A percentile compares a stretch with the other conserved stretches of the same genome.
Conservation (phyloP, 2,329 filamentous ascomycete genomes). For the Fusarium continuum region DNA sequence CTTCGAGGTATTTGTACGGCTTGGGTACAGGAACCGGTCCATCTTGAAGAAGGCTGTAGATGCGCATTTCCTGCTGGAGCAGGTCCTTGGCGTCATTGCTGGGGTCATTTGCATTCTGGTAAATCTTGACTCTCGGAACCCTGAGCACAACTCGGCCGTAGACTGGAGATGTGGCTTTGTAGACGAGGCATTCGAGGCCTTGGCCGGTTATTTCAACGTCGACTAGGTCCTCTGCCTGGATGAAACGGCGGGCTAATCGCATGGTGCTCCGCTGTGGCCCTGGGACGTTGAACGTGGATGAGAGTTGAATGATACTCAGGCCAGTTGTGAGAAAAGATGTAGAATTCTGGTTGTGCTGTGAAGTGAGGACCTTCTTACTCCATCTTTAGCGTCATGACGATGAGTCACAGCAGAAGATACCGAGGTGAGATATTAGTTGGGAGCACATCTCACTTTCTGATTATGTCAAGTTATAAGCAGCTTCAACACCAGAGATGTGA, state of each 20-base stretch:
- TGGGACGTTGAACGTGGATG: too few species aligned
- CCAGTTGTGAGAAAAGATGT: too few species aligned
- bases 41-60: background rate
- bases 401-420: background rate
- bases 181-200: constrained; percentile 18
- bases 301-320: too few species aligned
- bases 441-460: too few species aligned
- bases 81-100: background rate
- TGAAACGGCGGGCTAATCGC: background rate
- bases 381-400: background rate
- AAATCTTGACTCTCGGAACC: constrained; percentile 5
- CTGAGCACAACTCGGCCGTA: constrained; percentile 6
- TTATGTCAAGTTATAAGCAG: too few species aligned
- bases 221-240: background rate
- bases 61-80: constrained; percentile 4
- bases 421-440: background rate
- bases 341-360: too few species aligned
- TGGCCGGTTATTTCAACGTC: background rate
- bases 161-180: background rate
- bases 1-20: constrained; percentile 5
- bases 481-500: too few species aligned
- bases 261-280: background rate
- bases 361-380: too few species aligned
- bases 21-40: background rate
- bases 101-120: constrained; percentile 5